phyloP scores from a whole-genome alignment of 345 rosid species.

The Rhodamnia rubescens region DNA sequence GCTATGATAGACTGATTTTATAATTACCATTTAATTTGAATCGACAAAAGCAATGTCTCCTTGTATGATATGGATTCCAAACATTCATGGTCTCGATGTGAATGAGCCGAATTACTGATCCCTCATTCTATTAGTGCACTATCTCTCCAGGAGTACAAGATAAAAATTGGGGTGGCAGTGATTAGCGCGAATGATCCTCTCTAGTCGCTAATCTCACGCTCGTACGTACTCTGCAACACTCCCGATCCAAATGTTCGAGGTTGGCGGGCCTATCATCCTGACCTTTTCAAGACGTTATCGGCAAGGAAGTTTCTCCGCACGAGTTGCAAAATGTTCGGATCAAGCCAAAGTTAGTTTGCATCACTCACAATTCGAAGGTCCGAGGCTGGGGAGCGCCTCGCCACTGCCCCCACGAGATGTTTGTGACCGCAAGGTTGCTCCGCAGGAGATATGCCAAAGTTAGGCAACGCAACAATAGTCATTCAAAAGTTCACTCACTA shows the following conservation, averaged over 20 bases:
- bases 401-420: fast-evolving
- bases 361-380: background rate
- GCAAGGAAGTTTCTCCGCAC: background rate
- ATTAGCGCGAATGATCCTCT: background rate
- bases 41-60: too few species aligned
- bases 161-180: background rate
- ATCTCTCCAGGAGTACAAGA: too few species aligned
- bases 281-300: background rate
- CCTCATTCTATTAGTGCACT: too few species aligned
- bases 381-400: background rate
- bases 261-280: background rate
- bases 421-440: background rate
- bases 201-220: background rate
- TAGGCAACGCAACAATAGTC: background rate
- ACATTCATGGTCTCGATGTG: too few species aligned
- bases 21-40: too few species aligned
- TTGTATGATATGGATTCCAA: too few species aligned
- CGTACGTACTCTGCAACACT: background rate
- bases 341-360: background rate
- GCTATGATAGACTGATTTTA: too few species aligned
- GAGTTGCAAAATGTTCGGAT: background rate
- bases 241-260: background rate
- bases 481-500: background rate
- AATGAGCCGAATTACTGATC: too few species aligned
- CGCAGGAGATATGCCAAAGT: fast-evolving